phyloP scores from a whole-genome alignment of 2,329 filamentous ascomycete genomes.

The Claviceps spartinae region DNA sequence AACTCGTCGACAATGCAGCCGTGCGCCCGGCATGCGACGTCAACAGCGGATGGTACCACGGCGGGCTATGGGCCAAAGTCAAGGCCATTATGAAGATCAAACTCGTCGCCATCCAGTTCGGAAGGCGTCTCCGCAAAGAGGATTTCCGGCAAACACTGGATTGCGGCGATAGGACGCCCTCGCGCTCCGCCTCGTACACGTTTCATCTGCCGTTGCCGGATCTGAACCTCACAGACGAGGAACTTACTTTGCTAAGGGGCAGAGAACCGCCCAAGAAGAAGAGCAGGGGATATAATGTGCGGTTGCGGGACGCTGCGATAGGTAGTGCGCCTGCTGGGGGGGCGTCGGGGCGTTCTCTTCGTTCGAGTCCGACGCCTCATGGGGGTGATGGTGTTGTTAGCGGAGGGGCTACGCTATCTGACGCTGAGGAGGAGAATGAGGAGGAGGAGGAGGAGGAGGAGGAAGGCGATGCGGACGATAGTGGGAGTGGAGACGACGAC shows the following conservation, averaged over 20 bases:
- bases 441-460: slow-evolving; percentile 11
- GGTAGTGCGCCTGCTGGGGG: slow-evolving; percentile 8
- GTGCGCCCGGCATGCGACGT: slow-evolving; percentile 46
- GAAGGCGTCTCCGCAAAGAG: slow-evolving; percentile 30
- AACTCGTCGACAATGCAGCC: slow-evolving; percentile 50
- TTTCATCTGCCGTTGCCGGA: slow-evolving; percentile 22
- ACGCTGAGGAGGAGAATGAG: slow-evolving; percentile 8
- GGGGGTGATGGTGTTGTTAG: slow-evolving; percentile 5
- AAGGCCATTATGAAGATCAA: slow-evolving; percentile 84
- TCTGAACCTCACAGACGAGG: slow-evolving; percentile 21
- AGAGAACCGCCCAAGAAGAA: slow-evolving; percentile 23
- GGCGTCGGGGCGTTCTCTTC: slow-evolving; percentile 7
- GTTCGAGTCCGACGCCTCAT: slow-evolving; percentile 5
- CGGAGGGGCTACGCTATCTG: slow-evolving; percentile 1
- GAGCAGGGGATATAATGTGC: slow-evolving; percentile 22
- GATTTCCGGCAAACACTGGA: slow-evolving; percentile 23
- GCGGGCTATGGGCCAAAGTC: slow-evolving; percentile 68
- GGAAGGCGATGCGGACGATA: slow-evolving; percentile 12
- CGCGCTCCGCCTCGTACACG: slow-evolving; percentile 16
- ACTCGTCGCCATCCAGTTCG: slow-evolving; percentile 52
- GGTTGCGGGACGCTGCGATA: slow-evolving; percentile 13
- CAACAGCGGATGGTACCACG: slow-evolving; percentile 72
- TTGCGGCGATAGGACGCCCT: slow-evolving; percentile 21
- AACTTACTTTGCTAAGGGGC: slow-evolving; percentile 21
- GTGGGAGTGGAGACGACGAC: slow-evolving; percentile 9